phyloP scores from a whole-genome alignment of 1,284 basidiomycete genomes.

The Cryptococcus sp. region DNA sequence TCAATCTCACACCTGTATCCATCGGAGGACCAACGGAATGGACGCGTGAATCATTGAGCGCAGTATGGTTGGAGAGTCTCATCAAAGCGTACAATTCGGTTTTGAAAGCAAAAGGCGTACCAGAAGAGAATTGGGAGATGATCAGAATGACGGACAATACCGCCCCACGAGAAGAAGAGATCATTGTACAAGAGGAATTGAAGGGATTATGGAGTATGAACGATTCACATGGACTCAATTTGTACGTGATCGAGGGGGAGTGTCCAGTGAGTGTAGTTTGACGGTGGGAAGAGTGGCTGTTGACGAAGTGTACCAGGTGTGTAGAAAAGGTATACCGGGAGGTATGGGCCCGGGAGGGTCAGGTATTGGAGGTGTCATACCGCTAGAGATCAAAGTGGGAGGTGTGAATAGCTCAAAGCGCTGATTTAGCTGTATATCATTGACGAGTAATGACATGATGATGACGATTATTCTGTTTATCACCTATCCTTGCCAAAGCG shows the following conservation, averaged over 20 bases:
- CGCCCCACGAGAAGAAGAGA: conserved; percentile 7
- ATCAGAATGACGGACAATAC: conserved; percentile 5
- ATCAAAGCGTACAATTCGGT: not conserved
- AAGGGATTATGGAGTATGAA: conserved; percentile 35
- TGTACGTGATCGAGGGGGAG: conserved; percentile 41
- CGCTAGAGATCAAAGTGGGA: conserved; percentile 8
- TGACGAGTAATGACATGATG: no score
- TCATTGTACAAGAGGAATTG: conserved; percentile 22
- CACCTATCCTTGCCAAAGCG: no score
- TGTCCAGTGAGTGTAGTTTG: conserved; percentile 36
- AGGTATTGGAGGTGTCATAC: conserved; percentile 23
- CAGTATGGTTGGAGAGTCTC: conserved; percentile 1
- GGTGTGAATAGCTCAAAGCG: not conserved
- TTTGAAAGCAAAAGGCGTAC: not conserved
- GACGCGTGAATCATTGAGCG: conserved; percentile 18
- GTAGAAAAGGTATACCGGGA: conserved; percentile 29
- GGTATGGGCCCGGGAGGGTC: conserved; percentile 23
- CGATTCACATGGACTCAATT: not conserved
- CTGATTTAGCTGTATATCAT: no score
- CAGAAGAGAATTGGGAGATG: conserved; percentile 12
- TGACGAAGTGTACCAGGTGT: conserved; percentile 16
- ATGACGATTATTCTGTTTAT: no score
- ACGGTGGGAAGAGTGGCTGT: not conserved
- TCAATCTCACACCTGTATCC: not conserved
- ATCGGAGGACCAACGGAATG: conserved; percentile 21